Percentiles rank a stretch among this genome's conserved stretches.
Conservation (phyloP, 768 basidiomycete genomes). For the Lactarius sanguifluus region DNA sequence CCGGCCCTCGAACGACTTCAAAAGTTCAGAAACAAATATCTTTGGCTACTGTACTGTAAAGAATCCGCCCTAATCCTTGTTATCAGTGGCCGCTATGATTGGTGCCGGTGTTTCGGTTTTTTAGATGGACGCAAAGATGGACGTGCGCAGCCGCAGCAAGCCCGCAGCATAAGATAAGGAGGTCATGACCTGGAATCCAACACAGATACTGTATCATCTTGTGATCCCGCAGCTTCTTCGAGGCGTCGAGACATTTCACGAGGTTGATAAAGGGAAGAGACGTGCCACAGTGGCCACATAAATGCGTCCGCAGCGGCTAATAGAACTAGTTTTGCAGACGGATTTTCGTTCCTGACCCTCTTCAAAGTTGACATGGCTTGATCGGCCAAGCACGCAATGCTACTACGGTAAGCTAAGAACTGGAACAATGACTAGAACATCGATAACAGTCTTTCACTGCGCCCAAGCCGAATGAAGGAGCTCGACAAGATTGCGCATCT, state of each 20-base stretch:
- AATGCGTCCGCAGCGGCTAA: slow-evolving; percentile 45
- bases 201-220: slow-evolving; percentile 56
- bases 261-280: slow-evolving; percentile 42
- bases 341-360: slow-evolving; percentile 73
- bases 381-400: neutral
- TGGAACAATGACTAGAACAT: neutral
- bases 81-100: no score
- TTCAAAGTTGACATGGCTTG: slow-evolving; percentile 49
- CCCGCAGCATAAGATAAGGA: slow-evolving; percentile 55
- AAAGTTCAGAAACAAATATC: no score
- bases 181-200: slow-evolving; percentile 71
- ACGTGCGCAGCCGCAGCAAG: slow-evolving; percentile 1
- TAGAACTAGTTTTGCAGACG: slow-evolving; percentile 56
- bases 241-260: slow-evolving; percentile 56
- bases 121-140: neutral
- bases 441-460: slow-evolving; percentile 29
- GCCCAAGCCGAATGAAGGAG: slow-evolving; percentile 61
- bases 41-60: no score
- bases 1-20: no score
- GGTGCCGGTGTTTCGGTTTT: no score
- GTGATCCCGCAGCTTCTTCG: slow-evolving; percentile 38
- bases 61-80: no score
- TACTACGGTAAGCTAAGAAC: slow-evolving; percentile 10
- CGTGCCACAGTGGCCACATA: neutral
- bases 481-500: slow-evolving; percentile 57